Evolutionary conservation across 441 rosid species (phyloP), one percentile per base, ranked within the genome.

Genomic region (Populus hybrid): DNA sequence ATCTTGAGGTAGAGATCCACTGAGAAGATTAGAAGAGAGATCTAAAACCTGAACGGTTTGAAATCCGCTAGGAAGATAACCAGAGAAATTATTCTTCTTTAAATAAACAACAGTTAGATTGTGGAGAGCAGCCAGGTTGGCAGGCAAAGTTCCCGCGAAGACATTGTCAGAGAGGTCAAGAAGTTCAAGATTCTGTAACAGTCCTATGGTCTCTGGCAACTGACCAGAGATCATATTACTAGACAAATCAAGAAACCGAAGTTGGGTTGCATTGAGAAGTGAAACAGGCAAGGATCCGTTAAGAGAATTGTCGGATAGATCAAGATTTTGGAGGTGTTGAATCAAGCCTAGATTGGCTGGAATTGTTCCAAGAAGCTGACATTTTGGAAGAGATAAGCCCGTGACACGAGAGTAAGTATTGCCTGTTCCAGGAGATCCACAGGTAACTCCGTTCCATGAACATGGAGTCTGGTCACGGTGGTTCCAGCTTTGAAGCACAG

Each of bases 111-210:
- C 88, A n/a, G 90, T 88, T 35, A 92, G 86, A 79, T 86, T 90
- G 11, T 75, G 82, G 35, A 89, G 75, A 24, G 79, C 23, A 8
- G 86, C 74, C 61, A 94, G 82, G 76, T 72, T 82, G 4, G 66
- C 72, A 3, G 97, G 97, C 79, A 94, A 76, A 74, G 72, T 89
- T 74, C 98, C 98, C 85, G 88, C 85, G 82, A 94, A 81, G 68
- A 88, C 89, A 83, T 94, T 94, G 74, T 91, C 91, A 11, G 98
- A 93, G 23, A 92, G 88, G 81, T 92, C 88, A 38, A 92, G 91
- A 19, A 86, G 53, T 61, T 82, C 79, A 73, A 93, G 98, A 46
- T 59, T 89, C 24, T 86, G 92, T 34, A 90, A 83, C 78, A 35
- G 75, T 0, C 88, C 93, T 1, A 93, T 40, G 10, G 80, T 72